phyloP scores from a whole-genome alignment of 1,139 yeast species.

The Taphrina populina region DNA sequence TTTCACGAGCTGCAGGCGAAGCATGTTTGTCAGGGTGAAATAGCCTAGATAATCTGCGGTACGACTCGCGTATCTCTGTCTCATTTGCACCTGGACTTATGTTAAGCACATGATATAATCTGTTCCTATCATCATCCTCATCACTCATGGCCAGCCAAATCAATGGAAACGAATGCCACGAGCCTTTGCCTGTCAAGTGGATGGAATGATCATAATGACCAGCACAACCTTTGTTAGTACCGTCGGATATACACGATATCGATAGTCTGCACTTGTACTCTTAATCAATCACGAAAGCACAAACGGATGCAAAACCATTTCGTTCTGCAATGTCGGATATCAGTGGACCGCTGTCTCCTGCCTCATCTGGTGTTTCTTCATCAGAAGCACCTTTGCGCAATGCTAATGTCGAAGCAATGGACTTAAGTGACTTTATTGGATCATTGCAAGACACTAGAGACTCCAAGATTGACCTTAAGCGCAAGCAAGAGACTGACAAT shows the following conservation, averaged over 20 bases:
- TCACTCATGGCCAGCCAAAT: too few species aligned
- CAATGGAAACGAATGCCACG: too few species aligned
- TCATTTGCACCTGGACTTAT: slow-evolving; percentile 25
- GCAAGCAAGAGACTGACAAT: slow-evolving; percentile 4
- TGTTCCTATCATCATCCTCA: slow-evolving; percentile 3
- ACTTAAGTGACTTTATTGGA: slow-evolving; percentile 17
- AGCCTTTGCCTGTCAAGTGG: too few species aligned
- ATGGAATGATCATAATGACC: too few species aligned
- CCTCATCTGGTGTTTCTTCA: slow-evolving; percentile 1
- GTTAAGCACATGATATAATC: slow-evolving; percentile 20
- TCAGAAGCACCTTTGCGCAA: slow-evolving; percentile 4
- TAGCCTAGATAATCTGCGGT: slow-evolving; percentile 31
- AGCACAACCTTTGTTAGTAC: too few species aligned
- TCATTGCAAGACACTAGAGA: neutral
- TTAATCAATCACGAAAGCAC: neutral
- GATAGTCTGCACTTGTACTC: too few species aligned
- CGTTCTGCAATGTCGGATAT: slow-evolving; percentile 6
- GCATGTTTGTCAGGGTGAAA: slow-evolving; percentile 37
- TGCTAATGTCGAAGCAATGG: slow-evolving; percentile 18
- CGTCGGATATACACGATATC: too few species aligned
- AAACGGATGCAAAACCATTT: neutral
- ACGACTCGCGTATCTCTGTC: slow-evolving; percentile 31
- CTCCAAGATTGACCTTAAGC: neutral
- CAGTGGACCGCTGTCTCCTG: slow-evolving; percentile 11
- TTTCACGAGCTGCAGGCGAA: neutral